Evolutionary conservation across 768 basidiomycete genomes (phyloP).

Genomic region (Boletus patriciae): DNA sequence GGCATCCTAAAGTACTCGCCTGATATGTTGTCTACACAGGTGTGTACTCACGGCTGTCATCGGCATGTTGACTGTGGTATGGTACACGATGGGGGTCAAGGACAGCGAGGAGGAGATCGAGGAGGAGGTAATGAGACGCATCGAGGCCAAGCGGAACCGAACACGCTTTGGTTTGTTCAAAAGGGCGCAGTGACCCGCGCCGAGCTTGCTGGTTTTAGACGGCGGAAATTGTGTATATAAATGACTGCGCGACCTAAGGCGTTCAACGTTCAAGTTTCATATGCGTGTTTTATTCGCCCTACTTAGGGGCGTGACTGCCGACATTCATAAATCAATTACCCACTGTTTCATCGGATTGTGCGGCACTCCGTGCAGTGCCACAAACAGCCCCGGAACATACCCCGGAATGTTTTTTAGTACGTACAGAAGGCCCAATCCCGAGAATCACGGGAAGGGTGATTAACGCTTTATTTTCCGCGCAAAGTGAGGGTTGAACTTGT

Average conservation of each 20-base stretch:
- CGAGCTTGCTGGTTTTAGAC: background rate
- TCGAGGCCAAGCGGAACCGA: constrained; percentile 57
- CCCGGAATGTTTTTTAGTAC: background rate
- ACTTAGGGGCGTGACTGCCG: too few relatives aligned
- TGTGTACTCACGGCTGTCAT: constrained; percentile 81
- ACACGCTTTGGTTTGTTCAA: constrained; percentile 43
- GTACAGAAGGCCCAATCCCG: background rate
- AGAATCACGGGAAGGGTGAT: background rate
- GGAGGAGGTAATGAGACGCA: constrained; percentile 55
- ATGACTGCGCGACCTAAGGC: too few relatives aligned
- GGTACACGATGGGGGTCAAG: constrained; percentile 80
- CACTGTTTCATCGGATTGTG: too few relatives aligned
- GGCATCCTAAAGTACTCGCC: background rate
- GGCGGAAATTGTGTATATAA: background rate
- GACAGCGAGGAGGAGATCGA: constrained; percentile 83
- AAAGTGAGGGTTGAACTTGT: background rate
- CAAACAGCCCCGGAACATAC: too few relatives aligned
- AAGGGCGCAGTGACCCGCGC: constrained; percentile 6
- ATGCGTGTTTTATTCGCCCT: background rate
- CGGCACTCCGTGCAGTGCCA: background rate
- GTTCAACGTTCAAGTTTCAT: too few relatives aligned
- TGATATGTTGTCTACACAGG: constrained; percentile 38
- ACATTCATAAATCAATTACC: too few relatives aligned
- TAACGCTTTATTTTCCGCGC: background rate
- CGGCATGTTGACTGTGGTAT: constrained; percentile 79